Evolutionary conservation across 169 alveolate species (phyloP).

Genomic region (Babesia ovata): DNA sequence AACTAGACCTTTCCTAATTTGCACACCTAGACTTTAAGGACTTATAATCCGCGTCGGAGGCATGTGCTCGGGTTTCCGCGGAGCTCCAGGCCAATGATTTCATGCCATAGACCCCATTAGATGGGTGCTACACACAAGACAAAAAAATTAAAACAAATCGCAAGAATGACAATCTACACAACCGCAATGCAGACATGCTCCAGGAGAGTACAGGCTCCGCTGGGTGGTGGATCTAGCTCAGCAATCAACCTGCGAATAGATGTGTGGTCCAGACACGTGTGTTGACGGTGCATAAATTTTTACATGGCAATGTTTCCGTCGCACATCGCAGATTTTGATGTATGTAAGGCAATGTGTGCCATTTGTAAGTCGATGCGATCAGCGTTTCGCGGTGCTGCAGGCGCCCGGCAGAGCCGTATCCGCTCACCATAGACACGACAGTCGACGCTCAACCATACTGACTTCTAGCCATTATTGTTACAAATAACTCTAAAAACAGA

Average conservation of each 20-base stretch:
- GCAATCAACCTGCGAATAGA: background rate
- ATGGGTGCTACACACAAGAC: conserved; percentile 18
- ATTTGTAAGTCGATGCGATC: background rate
- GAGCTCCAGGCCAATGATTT: too few species aligned
- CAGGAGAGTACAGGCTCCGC: background rate
- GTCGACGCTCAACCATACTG: background rate
- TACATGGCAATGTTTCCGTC: background rate
- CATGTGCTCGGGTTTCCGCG: background rate
- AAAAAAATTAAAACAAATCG: too few species aligned
- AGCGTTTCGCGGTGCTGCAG: background rate
- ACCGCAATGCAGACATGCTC: too few species aligned
- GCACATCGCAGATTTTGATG: background rate
- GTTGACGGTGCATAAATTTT: background rate
- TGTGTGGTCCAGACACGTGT: conserved; percentile 1
- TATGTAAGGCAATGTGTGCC: background rate
- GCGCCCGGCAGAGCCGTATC: background rate
- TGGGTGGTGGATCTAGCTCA: conserved; percentile 17
- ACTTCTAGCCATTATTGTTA: background rate
- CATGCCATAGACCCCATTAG: conserved; percentile 21
- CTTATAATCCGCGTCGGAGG: background rate
- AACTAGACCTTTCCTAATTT: background rate
- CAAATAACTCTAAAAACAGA: too few species aligned
- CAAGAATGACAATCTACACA: too few species aligned
- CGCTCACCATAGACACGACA: conserved; percentile 16
- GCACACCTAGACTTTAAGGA: conserved; percentile 2